Evolutionary conservation across 1,139 yeast species (phyloP).

Genomic region (Protomyces lactucae-debilis): DNA sequence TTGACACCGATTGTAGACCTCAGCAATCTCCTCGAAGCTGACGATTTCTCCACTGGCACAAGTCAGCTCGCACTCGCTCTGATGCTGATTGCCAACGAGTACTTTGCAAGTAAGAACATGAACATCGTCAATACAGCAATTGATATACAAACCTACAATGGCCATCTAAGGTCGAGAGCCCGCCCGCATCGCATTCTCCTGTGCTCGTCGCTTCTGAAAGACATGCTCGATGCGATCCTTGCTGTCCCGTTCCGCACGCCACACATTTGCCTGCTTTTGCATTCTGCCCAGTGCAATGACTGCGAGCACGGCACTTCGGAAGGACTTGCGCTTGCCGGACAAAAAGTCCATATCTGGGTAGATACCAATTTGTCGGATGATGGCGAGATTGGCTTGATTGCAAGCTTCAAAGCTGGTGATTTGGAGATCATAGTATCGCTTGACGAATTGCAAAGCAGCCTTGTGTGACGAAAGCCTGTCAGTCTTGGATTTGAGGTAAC

Average conservation of each 20-base stretch:
- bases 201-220: background rate
- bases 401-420: slow-evolving; percentile 34
- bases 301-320: slow-evolving; percentile 29
- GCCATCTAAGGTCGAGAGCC: background rate
- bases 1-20: slow-evolving; percentile 52
- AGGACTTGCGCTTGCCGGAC: slow-evolving; percentile 21
- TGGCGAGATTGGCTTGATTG: slow-evolving; percentile 32
- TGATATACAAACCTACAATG: no score
- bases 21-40: slow-evolving; percentile 40
- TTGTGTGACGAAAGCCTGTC: slow-evolving; percentile 30
- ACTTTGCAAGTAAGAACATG: background rate
- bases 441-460: slow-evolving; percentile 32
- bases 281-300: slow-evolving; percentile 18
- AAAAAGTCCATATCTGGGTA: slow-evolving; percentile 32
- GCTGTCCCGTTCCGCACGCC: background rate
- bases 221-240: background rate
- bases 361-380: slow-evolving; percentile 34
- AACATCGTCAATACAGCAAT: background rate
- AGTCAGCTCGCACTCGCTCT: background rate
- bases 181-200: background rate
- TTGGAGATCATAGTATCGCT: slow-evolving; percentile 33
- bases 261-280: background rate
- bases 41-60: background rate
- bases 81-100: background rate
- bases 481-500: slow-evolving; percentile 30